Base-by-base conservation (phyloP, 2,329 filamentous ascomycete species). In the Byssochlamys sp. region DNA sequence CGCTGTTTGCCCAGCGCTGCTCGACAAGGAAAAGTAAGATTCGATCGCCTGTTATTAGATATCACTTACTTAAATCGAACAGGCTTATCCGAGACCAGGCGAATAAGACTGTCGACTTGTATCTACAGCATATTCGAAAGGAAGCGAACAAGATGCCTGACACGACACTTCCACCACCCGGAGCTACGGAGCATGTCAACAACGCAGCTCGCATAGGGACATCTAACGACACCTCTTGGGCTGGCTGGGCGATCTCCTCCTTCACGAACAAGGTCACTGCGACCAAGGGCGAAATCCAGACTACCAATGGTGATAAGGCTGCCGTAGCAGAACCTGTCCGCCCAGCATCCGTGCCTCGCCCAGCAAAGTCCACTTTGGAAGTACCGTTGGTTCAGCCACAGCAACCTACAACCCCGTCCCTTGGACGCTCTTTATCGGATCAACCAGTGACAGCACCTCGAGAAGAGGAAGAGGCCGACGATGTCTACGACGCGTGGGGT, bases 221-320 rank as follows among this genome's bases (percentile, higher is more conserved):
- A 1, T 88, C 90, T 59, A 83, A 81, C 45, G 81, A 86, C 56
- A 78, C 81, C 25, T 85, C 85, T 2, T 97, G 94, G 94, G 85
- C 94, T 1, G 94, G 94, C 11, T 99, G 94, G 94, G 94, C 94
- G 1, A 96, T 99, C 56, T 97, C 94, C 0, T 96, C 91, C 1
- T 99, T 99, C 70, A 97, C 94, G 1, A 97, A 97, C 74, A 96
- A 96, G 67, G 72, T 97, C 11, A 86, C 90, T 1, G 76, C 88
- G 0, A 91, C 90, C 0, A 88, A 88, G 7, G 94, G 94, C 19
- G 88, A 96, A 58, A 99, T 99, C 61, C 81, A 92, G 68, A 76
- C 84, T 11, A 75, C 78, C 55, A 80, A 80, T 59, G 76, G 75
- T 35, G 70, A 74, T 1, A 67, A 77, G 2, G 67, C 74, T 0